Percentiles rank a stretch among this genome's conserved stretches.
Evolutionary conservation across 345 rosid species (phyloP).

Genomic region (Arabidopsis arenosa): DNA sequence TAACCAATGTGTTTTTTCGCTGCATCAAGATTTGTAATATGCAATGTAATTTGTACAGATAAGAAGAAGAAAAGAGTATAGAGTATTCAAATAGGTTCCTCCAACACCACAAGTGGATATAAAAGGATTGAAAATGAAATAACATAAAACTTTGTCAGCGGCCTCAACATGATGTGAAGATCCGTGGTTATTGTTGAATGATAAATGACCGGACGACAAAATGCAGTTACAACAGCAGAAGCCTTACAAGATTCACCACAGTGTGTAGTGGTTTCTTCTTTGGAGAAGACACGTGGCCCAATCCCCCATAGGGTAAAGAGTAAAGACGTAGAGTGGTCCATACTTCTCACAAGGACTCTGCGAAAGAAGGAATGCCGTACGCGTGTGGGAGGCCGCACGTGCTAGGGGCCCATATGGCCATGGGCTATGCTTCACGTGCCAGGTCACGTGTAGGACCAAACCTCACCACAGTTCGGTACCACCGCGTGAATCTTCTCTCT

Average conservation of each 20-base stretch:
- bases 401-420: slow-evolving; percentile 40
- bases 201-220: slow-evolving; percentile 39
- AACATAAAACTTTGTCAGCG: slow-evolving; percentile 34
- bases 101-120: slow-evolving; percentile 2
- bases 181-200: slow-evolving; percentile 31
- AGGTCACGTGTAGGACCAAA: slow-evolving; percentile 44
- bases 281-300: slow-evolving; percentile 39
- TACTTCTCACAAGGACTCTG: neutral
- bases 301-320: neutral
- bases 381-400: slow-evolving; percentile 46
- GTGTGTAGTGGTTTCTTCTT: slow-evolving; percentile 29
- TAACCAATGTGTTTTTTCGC: neutral
- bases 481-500: slow-evolving; percentile 38
- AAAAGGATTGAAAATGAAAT: slow-evolving; percentile 33
- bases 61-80: neutral
- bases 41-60: no score
- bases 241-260: slow-evolving; percentile 22
- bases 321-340: slow-evolving; percentile 37
- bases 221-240: slow-evolving; percentile 5
- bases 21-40: neutral
- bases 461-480: slow-evolving; percentile 17
- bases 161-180: slow-evolving; percentile 16
- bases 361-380: slow-evolving; percentile 41
- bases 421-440: slow-evolving; percentile 41
- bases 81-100: neutral